These are phyloP conservation scores for Pythium aristosporum DNA, from an alignment of 352 stramenopile species.

Conservation along the genomic window DNA sequence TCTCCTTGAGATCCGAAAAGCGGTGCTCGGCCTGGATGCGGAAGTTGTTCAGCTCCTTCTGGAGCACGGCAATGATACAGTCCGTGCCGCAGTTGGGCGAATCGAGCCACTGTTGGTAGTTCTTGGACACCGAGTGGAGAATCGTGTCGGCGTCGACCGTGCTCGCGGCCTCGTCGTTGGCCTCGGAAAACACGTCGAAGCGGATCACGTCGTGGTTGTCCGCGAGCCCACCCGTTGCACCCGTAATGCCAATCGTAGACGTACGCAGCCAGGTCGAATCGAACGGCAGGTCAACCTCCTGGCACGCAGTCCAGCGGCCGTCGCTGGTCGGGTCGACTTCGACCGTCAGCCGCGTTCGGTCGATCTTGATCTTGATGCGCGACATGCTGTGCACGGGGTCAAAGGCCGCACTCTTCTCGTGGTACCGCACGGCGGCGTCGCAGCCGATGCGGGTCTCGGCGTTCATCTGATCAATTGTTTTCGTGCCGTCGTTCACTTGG, in stretches of 20 bases:
- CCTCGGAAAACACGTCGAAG: slow-evolving; percentile 70
- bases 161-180: slow-evolving; percentile 40
- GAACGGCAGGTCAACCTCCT: slow-evolving; percentile 67
- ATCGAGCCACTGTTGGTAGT: slow-evolving; percentile 84
- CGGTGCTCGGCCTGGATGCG: slow-evolving; percentile 79
- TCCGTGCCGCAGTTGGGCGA: slow-evolving; percentile 73
- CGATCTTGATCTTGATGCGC: slow-evolving; percentile 75
- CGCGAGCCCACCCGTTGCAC: slow-evolving; percentile 68
- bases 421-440: slow-evolving; percentile 75
- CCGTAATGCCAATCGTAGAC: slow-evolving; percentile 74
- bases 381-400: slow-evolving; percentile 81
- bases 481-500: slow-evolving; percentile 79
- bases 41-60: slow-evolving; percentile 82
- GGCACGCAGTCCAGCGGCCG: slow-evolving; percentile 63
- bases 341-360: slow-evolving; percentile 49
- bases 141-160: slow-evolving; percentile 63
- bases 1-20: slow-evolving; percentile 83
- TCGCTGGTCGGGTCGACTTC: slow-evolving; percentile 66
- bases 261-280: slow-evolving; percentile 53
- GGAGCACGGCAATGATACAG: slow-evolving; percentile 73
- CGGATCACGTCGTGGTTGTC: slow-evolving; percentile 87
- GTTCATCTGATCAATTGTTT: slow-evolving; percentile 66
- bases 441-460: slow-evolving; percentile 66
- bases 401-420: slow-evolving; percentile 77
- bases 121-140: slow-evolving; percentile 81